A percentile compares a stretch with the other conserved stretches of the same genome.
phyloP scores from a whole-genome alignment of 768 basidiomycete genomes.

The Lenzites betulinus region DNA sequence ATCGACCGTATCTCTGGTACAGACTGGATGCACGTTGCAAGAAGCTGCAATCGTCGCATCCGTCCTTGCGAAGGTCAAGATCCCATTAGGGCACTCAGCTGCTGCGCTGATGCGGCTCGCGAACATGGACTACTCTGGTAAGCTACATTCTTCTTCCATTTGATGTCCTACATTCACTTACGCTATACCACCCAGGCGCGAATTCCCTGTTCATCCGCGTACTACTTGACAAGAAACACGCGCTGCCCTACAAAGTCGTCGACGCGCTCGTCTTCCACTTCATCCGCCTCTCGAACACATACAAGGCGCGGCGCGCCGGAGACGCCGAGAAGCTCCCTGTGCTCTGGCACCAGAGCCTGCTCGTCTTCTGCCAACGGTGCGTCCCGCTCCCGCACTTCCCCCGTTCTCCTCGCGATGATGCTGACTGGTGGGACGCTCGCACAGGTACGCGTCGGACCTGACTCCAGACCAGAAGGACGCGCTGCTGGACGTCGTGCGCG shows the following conservation, averaged over 20 bases:
- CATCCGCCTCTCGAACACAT: conserved; percentile 91
- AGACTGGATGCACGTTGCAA: conserved; percentile 86
- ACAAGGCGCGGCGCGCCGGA: conserved; percentile 69
- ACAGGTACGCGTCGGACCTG: conserved; percentile 89
- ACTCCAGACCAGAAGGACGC: conserved; percentile 98
- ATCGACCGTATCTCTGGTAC: background rate
- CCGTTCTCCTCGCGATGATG: background rate
- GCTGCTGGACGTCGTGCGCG: conserved; percentile 88
- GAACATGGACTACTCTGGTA: conserved; percentile 95
- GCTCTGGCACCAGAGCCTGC: conserved; percentile 95
- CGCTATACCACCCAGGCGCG: conserved; percentile 54
- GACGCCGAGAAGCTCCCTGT: conserved; percentile 89
- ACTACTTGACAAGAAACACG: conserved; percentile 95
- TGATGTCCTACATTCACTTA: background rate
- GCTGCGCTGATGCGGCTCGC: conserved; percentile 92
- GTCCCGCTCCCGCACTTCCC: conserved; percentile 11
- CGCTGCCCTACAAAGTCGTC: conserved; percentile 96
- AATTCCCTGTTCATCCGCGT: conserved; percentile 98
- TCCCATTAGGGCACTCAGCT: conserved; percentile 96
- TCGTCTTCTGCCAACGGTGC: conserved; percentile 92
- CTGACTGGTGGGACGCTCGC: background rate
- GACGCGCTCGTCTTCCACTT: conserved; percentile 98
- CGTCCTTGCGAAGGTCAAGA: conserved; percentile 84
- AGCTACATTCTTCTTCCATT: background rate
- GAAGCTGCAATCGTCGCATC: conserved; percentile 95